phyloP scores from a whole-genome alignment of 768 basidiomycete species.

The Cystofilobasidium ferigula region DNA sequence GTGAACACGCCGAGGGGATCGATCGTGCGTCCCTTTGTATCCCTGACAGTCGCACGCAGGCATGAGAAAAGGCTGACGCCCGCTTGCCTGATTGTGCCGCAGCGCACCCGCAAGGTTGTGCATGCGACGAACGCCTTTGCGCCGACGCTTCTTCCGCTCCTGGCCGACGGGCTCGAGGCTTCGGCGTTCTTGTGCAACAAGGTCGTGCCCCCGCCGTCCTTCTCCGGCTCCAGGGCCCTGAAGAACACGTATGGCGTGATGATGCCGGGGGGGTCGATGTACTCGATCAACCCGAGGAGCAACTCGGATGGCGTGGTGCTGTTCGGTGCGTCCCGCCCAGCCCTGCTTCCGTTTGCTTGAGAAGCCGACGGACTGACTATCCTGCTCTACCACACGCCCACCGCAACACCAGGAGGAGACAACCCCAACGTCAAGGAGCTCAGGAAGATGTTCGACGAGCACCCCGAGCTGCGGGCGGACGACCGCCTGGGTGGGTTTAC shows the following conservation, averaged over 20 bases:
- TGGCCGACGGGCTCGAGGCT: slow-evolving; percentile 33
- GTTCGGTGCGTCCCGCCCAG: not conserved
- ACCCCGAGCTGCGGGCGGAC: slow-evolving; percentile 6
- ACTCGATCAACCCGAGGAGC: slow-evolving; percentile 9
- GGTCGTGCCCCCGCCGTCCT: slow-evolving; percentile 6
- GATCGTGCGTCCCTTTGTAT: not conserved
- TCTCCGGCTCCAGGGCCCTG: not conserved
- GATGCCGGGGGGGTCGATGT: slow-evolving; percentile 3
- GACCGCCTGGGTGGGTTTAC: slow-evolving; percentile 3
- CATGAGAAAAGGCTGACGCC: not conserved
- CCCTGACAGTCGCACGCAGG: not conserved
- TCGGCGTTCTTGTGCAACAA: slow-evolving; percentile 4
- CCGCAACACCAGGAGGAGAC: slow-evolving; percentile 2
- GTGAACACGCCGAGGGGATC: slow-evolving; percentile 1
- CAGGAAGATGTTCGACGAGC: not conserved
- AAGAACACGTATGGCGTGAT: slow-evolving; percentile 3
- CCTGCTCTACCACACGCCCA: no score
- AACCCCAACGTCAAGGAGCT: not conserved
- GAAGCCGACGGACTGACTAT: not conserved
- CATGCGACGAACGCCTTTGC: slow-evolving; percentile 83
- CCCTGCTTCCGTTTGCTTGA: not conserved
- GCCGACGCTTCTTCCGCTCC: slow-evolving; percentile 60
- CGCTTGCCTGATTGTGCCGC: not conserved
- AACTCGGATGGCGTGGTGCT: not conserved
- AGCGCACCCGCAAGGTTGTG: slow-evolving; percentile 51